phyloP scores from a whole-genome alignment of 768 basidiomycete species.

The Ephemerocybe angulata region DNA sequence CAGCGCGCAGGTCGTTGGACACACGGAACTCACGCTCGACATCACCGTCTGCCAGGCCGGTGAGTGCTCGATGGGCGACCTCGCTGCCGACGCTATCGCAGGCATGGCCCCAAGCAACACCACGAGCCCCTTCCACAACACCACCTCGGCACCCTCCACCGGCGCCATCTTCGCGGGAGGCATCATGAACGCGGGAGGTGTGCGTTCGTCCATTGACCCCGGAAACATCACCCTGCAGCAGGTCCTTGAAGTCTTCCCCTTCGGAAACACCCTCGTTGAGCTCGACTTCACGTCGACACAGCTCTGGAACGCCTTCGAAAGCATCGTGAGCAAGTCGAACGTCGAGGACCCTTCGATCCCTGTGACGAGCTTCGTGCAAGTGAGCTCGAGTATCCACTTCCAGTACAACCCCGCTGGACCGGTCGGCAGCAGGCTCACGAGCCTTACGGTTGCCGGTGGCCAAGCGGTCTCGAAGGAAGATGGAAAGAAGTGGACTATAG shows the following conservation, averaged over 20 bases:
- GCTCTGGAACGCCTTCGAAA: constrained; percentile 42
- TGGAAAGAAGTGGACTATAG: constrained; percentile 21
- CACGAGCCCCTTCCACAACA: constrained; percentile 8
- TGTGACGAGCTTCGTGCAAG: constrained; percentile 41
- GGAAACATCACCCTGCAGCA: constrained; percentile 39
- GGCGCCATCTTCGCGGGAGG: constrained; percentile 23
- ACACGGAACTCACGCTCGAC: constrained; percentile 31
- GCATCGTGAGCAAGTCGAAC: constrained; percentile 31
- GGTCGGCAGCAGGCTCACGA: constrained; percentile 26
- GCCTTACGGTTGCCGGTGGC: constrained; percentile 24
- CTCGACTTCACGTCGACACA: constrained; percentile 36
- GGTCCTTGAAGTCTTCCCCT: constrained; percentile 41
- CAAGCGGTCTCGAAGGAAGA: constrained; percentile 22
- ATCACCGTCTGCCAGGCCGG: constrained; percentile 36
- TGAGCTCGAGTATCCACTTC: constrained; percentile 34
- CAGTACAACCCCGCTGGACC: constrained; percentile 29
- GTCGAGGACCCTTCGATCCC: constrained; percentile 20
- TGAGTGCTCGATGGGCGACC: constrained; percentile 43
- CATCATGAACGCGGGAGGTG: constrained; percentile 42
- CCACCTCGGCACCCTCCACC: constrained; percentile 9
- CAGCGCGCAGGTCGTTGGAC: constrained; percentile 33
- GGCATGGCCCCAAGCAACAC: constrained; percentile 25
- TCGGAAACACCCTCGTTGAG: constrained; percentile 39
- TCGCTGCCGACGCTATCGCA: constrained; percentile 40
- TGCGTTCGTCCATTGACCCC: constrained; percentile 36